A percentile compares a stretch with the other conserved stretches of the same genome.
phyloP scores from a whole-genome alignment of 345 rosid species.

The Pelargonium nanum region DNA sequence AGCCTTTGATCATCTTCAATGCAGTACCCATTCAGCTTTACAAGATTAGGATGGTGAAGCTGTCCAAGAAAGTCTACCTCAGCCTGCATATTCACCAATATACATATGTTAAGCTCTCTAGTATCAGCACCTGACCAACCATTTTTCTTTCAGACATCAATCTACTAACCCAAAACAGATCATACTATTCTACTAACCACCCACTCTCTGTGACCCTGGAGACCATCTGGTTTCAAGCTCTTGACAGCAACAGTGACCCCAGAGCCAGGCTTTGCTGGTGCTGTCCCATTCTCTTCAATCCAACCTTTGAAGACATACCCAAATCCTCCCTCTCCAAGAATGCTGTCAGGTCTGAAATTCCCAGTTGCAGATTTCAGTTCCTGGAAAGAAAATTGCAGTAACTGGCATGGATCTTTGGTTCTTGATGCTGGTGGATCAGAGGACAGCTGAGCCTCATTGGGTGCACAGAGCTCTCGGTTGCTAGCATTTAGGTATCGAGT shows the following conservation, averaged over 20 bases:
- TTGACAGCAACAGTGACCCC: constrained; percentile 79
- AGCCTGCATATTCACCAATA: constrained; percentile 45
- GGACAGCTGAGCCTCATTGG: constrained; percentile 42
- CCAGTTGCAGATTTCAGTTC: constrained; percentile 76
- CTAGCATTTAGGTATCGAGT: constrained; percentile 69
- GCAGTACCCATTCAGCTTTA: constrained; percentile 86
- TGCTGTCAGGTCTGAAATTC: constrained; percentile 76
- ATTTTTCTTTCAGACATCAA: constrained; percentile 13
- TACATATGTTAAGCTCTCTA: constrained; percentile 8
- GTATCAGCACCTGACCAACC: constrained; percentile 11
- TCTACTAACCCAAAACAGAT: constrained; percentile 34
- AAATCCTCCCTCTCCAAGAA: constrained; percentile 83
- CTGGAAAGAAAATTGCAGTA: constrained; percentile 55
- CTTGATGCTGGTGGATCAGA: constrained; percentile 27
- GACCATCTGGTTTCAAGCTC: constrained; percentile 81
- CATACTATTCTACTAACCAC: constrained; percentile 49
- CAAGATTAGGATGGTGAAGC: constrained; percentile 87
- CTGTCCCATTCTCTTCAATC: constrained; percentile 79
- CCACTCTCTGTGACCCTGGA: constrained; percentile 87
- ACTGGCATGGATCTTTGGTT: constrained; percentile 35
- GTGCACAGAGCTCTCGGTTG: constrained; percentile 51
- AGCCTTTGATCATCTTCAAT: constrained; percentile 86
- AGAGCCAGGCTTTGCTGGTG: constrained; percentile 71
- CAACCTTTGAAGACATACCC: constrained; percentile 79
- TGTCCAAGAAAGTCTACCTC: constrained; percentile 92